Percentiles rank a stretch among this genome's conserved stretches.
Evolutionary conservation across 352 stramenopile species (phyloP).

Genomic region (Globisporangium barbulae): DNA sequence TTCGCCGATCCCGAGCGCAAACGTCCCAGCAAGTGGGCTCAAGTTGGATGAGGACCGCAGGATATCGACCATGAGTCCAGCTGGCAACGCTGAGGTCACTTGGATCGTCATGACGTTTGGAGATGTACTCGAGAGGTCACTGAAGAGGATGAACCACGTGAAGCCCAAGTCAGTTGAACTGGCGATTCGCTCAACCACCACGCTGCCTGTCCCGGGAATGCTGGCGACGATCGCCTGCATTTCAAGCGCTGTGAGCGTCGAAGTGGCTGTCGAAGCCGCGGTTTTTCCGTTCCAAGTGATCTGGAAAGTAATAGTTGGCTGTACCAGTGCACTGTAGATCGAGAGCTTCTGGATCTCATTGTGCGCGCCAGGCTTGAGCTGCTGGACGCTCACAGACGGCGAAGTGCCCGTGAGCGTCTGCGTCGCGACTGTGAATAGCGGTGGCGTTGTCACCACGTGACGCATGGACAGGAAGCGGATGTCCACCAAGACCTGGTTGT

Average conservation of each 20-base stretch:
- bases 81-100: constrained; percentile 11
- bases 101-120: constrained; percentile 15
- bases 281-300: constrained; percentile 37
- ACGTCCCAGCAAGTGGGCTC: constrained; percentile 42
- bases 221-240: constrained; percentile 27
- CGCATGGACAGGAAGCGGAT: constrained; percentile 37
- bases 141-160: constrained; percentile 37
- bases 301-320: constrained; percentile 25
- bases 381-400: constrained; percentile 15
- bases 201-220: constrained; percentile 27
- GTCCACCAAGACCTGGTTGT: constrained; percentile 22
- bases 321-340: constrained; percentile 28
- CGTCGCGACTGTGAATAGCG: constrained; percentile 18
- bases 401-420: constrained; percentile 20
- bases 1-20: constrained; percentile 58
- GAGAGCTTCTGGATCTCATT: constrained; percentile 41
- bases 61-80: constrained; percentile 29
- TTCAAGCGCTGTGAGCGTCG: constrained; percentile 29
- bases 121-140: constrained; percentile 18
- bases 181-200: constrained; percentile 35
- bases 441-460: constrained; percentile 16
- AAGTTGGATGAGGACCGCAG: constrained; percentile 25
- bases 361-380: constrained; percentile 15
- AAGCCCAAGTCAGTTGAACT: constrained; percentile 36
- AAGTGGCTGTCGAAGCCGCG: constrained; percentile 19